Base-by-base conservation (phyloP, 2,329 filamentous ascomycete genomes). In the Xylaria polymorpha region DNA sequence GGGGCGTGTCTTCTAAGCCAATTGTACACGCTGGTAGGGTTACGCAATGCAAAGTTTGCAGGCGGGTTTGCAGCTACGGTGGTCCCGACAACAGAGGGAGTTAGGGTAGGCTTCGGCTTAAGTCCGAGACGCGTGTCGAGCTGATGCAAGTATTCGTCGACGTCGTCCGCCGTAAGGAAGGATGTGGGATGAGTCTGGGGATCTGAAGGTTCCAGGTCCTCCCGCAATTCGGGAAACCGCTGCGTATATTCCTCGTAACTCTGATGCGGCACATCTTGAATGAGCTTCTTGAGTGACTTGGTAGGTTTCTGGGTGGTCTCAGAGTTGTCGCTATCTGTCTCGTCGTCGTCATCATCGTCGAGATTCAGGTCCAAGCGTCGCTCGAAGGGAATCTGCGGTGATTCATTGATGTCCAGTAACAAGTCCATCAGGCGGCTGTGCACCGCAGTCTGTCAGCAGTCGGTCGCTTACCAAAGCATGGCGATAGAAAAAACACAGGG, bases 21-120 rank as follows among this genome's bases (percentile, higher is more conserved):
- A 80, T 97, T 98, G 83, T 97, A 97, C 3, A 97, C 94, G 68
- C 93, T 97, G 50, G 94, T 92, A 0, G 94, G 94, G 79, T 98
- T 98, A 61, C 88, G 88, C 29, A 94, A 80, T 35, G 86, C 85
- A 59, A 86, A 77, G 81, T 85, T 80, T 77, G 80, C 79, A 74
- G 75, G 77, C 61, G 77, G 56, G 67, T 79, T 78, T 10, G 39
- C n/a, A 29, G 77, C 75, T 59, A 77, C 66, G 15, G 69, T 77
- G 46, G 81, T 77, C 72, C 80, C 74, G 55, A 78, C 73, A 64
- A 80, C 82, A 50, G 83, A 82, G 5, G 87, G 86, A 12, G 88
- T 87, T 46, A 89, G 81, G 5, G 84, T 84, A 25, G 84, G 80
- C 77, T 82, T 74, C 78, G 81, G 63, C 75, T 86, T 78, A 69